Conservation (phyloP, 495 filamentous ascomycete species). For the Penicillium longicatenatum region DNA sequence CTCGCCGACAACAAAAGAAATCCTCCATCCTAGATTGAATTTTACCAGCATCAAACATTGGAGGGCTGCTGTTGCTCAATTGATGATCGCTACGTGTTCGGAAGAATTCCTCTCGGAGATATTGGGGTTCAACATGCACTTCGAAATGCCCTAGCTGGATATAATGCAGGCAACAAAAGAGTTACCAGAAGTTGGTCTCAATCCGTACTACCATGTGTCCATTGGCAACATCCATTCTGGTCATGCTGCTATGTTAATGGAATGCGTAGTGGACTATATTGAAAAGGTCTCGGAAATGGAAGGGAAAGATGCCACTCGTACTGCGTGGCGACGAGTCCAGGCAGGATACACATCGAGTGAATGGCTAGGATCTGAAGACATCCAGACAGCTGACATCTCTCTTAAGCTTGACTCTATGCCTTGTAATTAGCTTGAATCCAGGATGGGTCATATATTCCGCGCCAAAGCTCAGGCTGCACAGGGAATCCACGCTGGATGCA, state of each 20-base stretch:
- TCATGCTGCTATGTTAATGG: conserved; percentile 49
- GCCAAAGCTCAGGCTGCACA: no score
- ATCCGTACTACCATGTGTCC: conserved; percentile 51
- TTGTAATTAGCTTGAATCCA: no score
- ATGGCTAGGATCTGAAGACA: no score
- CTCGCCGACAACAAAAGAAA: no score
- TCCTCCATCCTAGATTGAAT: no score
- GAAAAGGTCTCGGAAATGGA: conserved; percentile 27
- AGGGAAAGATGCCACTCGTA: no score
- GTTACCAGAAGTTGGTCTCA: conserved; percentile 45
- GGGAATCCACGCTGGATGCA: no score
- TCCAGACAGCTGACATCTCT: no score
- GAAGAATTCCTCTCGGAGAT: conserved; percentile 54
- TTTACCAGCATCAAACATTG: conserved; percentile 38
- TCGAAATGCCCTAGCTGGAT: conserved; percentile 45
- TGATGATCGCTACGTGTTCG: conserved; percentile 49
- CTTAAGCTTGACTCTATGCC: no score
- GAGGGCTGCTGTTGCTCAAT: conserved; percentile 47
- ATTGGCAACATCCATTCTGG: conserved; percentile 54
- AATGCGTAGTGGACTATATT: conserved; percentile 40
- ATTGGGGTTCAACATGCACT: conserved; percentile 54
- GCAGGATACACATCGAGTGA: conserved; percentile 34
- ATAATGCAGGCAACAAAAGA: conserved; percentile 44
- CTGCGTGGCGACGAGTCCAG: conserved; percentile 50
- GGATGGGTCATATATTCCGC: no score